Percentiles rank a stretch among this genome's conserved stretches.
Conservation (phyloP, 2,329 filamentous ascomycete species). For the Zymoseptoria tritici region DNA sequence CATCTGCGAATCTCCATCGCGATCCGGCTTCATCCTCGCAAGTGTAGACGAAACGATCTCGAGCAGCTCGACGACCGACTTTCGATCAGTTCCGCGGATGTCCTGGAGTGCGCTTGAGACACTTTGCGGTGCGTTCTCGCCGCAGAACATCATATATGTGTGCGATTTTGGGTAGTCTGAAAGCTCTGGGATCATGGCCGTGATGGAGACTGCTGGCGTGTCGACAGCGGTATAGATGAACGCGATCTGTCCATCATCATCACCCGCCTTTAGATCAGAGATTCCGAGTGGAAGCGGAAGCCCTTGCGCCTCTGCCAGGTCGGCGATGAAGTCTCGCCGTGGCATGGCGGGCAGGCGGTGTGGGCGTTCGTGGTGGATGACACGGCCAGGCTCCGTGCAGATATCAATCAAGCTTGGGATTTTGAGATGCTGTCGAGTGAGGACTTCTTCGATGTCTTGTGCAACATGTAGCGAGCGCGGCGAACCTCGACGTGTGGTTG, state of each 20-base stretch:
- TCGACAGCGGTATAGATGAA: slow-evolving; percentile 45
- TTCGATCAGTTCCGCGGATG: slow-evolving; percentile 39
- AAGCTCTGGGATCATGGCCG: slow-evolving; percentile 43
- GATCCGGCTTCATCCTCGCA: slow-evolving; percentile 25
- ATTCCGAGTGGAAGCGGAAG: slow-evolving; percentile 43
- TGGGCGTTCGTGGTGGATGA: background rate
- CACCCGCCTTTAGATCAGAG: slow-evolving; percentile 50
- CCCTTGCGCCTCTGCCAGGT: slow-evolving; percentile 42
- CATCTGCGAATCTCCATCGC: slow-evolving; percentile 39
- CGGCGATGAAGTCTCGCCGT: slow-evolving; percentile 56
- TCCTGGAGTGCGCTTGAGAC: slow-evolving; percentile 39
- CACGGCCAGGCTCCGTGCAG: too few relatives aligned
- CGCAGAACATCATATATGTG: slow-evolving; percentile 50
- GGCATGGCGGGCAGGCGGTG: slow-evolving; percentile 46
- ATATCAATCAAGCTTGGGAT: background rate
- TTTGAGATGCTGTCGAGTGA: background rate
- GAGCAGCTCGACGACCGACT: slow-evolving; percentile 45
- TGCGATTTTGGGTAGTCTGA: slow-evolving; percentile 54
- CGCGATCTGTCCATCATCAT: slow-evolving; percentile 64
- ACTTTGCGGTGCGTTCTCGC: slow-evolving; percentile 38
- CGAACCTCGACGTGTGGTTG: background rate
- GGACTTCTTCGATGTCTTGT: background rate
- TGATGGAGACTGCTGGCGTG: slow-evolving; percentile 29
- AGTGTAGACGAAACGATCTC: slow-evolving; percentile 39
- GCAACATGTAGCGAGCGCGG: background rate